Evolutionary conservation across 441 rosid species (phyloP).

Genomic region (Adansonia gregorii): DNA sequence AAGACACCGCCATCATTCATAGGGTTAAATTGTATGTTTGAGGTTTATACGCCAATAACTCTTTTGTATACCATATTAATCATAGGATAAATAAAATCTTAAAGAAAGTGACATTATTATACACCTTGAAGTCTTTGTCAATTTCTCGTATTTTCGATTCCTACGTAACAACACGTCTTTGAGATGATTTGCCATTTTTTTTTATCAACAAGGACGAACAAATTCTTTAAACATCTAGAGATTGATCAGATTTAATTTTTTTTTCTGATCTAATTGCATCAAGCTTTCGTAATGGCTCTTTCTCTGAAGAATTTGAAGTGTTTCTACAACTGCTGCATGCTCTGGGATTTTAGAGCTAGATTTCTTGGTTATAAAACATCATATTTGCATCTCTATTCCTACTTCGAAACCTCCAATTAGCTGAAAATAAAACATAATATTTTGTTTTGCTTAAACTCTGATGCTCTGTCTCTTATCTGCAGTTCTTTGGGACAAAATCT

Average conservation of each 20-base stretch:
- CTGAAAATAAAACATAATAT: background rate
- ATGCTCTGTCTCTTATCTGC: constrained; percentile 30
- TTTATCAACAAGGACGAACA: background rate
- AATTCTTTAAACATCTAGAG: background rate
- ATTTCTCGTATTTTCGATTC: too few relatives aligned
- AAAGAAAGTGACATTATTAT: too few relatives aligned
- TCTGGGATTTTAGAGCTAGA: background rate
- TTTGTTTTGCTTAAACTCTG: background rate
- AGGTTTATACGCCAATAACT: too few relatives aligned
- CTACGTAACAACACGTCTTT: background rate
- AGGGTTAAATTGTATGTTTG: too few relatives aligned
- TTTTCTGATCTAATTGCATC: background rate
- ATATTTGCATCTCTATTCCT: background rate
- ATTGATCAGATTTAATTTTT: background rate
- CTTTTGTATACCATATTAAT: too few relatives aligned
- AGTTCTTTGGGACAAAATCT: constrained; percentile 85
- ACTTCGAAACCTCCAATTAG: background rate
- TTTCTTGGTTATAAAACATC: background rate
- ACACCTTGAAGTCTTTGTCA: too few relatives aligned
- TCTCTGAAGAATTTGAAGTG: too few relatives aligned
- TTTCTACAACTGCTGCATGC: too few relatives aligned
- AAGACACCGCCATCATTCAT: too few relatives aligned
- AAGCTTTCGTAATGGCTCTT: background rate
- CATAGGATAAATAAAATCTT: too few relatives aligned
- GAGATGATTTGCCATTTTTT: background rate